These are phyloP conservation scores for Gymnopus androsaceus DNA, from an alignment of 1,284 basidiomycete species.

Conservation along the genomic window DNA sequence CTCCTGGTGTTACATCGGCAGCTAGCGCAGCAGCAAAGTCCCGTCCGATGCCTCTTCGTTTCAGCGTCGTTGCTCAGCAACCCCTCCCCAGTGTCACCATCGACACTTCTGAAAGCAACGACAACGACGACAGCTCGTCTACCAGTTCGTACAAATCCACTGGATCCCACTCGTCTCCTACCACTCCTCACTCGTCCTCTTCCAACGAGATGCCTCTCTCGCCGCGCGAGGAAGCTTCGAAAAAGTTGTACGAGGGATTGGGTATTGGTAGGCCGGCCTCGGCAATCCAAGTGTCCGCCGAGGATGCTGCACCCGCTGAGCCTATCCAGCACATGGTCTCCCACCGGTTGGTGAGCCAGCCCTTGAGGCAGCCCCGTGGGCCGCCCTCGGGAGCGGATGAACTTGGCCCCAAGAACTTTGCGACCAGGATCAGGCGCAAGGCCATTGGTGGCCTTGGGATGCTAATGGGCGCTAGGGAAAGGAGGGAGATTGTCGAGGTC, in stretches of 20 bases:
- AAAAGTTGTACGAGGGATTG: constrained; percentile 82
- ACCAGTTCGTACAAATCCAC: constrained; percentile 54
- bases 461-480: constrained; percentile 74
- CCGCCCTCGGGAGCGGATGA: constrained; percentile 86
- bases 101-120: constrained; percentile 49
- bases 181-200: constrained; percentile 71
- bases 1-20: constrained; percentile 34
- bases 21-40: constrained; percentile 16
- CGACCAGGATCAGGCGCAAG: constrained; percentile 74
- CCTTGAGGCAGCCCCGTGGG: constrained; percentile 81
- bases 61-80: constrained; percentile 54
- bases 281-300: constrained; percentile 25
- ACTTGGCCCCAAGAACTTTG: constrained; percentile 88
- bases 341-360: constrained; percentile 66
- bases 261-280: constrained; percentile 69
- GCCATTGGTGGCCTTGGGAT: constrained; percentile 77
- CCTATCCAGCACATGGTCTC: constrained; percentile 27
- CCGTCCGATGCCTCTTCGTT: constrained; percentile 71
- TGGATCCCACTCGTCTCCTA: constrained; percentile 61
- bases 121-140: constrained; percentile 60
- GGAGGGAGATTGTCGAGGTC: constrained; percentile 64
- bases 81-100: constrained; percentile 61
- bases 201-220: constrained; percentile 66
- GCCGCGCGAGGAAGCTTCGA: constrained; percentile 76
- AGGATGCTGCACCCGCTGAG: constrained; percentile 15